Conservation (phyloP, 2,329 filamentous ascomycete genomes). For the Colletotrichum noveboracense region DNA sequence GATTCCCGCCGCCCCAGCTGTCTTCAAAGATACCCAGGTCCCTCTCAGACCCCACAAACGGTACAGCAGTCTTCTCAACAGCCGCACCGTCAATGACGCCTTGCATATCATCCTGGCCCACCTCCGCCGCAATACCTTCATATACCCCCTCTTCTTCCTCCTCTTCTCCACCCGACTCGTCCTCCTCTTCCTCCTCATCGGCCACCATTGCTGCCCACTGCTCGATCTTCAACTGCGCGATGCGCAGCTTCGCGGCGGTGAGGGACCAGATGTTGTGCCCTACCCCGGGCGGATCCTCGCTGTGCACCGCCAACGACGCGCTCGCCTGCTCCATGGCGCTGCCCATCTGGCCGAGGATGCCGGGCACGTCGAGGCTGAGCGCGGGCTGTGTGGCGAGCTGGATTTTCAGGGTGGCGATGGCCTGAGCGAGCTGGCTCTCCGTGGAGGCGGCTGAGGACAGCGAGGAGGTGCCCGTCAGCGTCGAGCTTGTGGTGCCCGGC, state of each 20-base stretch:
- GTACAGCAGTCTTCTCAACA: not conserved
- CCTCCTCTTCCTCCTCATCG: not conserved
- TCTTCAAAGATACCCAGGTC: not conserved
- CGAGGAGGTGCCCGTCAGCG: not conserved
- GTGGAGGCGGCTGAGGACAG: not conserved
- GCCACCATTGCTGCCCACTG: constrained; percentile 52
- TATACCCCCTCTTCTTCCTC: not conserved
- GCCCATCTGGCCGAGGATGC: constrained; percentile 45
- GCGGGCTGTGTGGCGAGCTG: constrained; percentile 49
- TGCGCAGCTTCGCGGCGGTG: constrained; percentile 49
- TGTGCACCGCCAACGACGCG: constrained; percentile 34
- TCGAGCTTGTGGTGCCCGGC: not conserved
- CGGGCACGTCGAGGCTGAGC: constrained; percentile 48
- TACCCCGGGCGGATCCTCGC: constrained; percentile 34
- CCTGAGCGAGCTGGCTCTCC: constrained; percentile 35
- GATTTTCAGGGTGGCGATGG: constrained; percentile 43
- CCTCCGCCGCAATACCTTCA: not conserved
- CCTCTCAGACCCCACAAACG: not conserved
- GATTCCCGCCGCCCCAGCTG: not conserved
- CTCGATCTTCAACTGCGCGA: constrained; percentile 51
- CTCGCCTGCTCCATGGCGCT: constrained; percentile 49
- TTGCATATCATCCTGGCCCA: not conserved
- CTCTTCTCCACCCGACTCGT: not conserved
- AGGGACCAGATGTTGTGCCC: constrained; percentile 55
- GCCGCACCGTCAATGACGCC: not conserved